Evolutionary conservation across 768 basidiomycete species (phyloP).

Genomic region (Neoboletus subvelutipes): DNA sequence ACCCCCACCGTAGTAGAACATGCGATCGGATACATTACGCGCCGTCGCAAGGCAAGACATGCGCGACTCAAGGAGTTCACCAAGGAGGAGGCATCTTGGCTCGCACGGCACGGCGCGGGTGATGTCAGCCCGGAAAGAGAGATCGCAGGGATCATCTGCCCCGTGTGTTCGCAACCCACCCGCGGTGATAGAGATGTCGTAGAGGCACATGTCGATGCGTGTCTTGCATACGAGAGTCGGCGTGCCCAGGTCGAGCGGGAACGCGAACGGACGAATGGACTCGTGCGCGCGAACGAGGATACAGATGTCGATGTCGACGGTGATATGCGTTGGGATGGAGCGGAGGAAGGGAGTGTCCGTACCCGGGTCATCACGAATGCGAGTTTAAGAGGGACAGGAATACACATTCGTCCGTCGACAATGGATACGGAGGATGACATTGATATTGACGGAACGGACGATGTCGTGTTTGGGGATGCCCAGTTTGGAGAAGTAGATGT

Average conservation of each 20-base stretch:
- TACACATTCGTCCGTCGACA: conserved; percentile 56
- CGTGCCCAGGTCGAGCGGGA: conserved; percentile 37
- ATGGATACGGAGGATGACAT: conserved; percentile 77
- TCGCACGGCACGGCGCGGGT: conserved; percentile 16
- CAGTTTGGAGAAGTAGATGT: conserved; percentile 81
- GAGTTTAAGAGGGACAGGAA: conserved; percentile 60
- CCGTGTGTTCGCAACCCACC: conserved; percentile 60
- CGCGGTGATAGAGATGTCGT: conserved; percentile 70
- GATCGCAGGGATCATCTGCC: conserved; percentile 57
- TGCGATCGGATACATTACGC: conserved; percentile 60
- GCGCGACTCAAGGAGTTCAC: conserved; percentile 65
- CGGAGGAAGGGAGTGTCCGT: conserved; percentile 39
- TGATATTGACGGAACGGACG: conserved; percentile 78
- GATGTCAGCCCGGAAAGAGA: conserved; percentile 36
- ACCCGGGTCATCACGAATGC: conserved; percentile 36
- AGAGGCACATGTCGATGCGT: conserved; percentile 81
- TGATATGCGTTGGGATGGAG: conserved; percentile 41
- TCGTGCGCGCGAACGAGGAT: conserved; percentile 34
- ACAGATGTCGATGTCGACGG: conserved; percentile 33
- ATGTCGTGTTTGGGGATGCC: conserved; percentile 59
- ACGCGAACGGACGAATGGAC: conserved; percentile 25
- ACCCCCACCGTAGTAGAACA: conserved; percentile 43
- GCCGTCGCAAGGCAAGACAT: conserved; percentile 67
- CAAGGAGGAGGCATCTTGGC: conserved; percentile 52
- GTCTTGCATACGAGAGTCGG: conserved; percentile 56